phyloP scores from a whole-genome alignment of 2,329 filamentous ascomycete genomes.

The Fusarium robinianum region DNA sequence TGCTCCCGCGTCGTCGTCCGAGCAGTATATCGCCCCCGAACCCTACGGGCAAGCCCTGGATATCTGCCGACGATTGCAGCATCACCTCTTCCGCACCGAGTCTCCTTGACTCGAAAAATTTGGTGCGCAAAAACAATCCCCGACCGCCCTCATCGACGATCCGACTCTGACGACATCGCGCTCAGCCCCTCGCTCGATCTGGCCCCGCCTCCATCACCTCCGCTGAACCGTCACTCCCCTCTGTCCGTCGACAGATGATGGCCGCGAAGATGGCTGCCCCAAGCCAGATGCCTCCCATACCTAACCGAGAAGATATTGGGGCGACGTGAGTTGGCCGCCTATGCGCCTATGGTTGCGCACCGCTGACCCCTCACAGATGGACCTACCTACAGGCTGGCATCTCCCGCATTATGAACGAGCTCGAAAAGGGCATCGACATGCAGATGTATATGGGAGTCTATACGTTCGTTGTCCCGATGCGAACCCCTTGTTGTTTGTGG shows the following conservation, averaged over 20 bases:
- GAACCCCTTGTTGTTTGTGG: not conserved
- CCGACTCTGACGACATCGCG: constrained; percentile 30
- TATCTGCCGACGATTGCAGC: too few species aligned
- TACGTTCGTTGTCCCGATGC: constrained; percentile 61
- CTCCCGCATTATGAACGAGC: constrained; percentile 88
- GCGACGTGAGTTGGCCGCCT: constrained; percentile 48
- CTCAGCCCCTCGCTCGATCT: constrained; percentile 33
- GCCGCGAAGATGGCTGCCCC: constrained; percentile 42
- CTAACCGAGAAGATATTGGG: constrained; percentile 64
- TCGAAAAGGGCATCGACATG: constrained; percentile 93
- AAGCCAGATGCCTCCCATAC: constrained; percentile 59
- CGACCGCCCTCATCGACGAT: too few species aligned
- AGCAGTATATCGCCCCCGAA: too few species aligned
- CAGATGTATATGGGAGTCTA: constrained; percentile 97
- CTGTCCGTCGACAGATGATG: constrained; percentile 36
- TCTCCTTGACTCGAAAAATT: too few species aligned
- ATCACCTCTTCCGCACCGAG: too few species aligned
- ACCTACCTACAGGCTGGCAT: constrained; percentile 86
- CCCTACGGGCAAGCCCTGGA: too few species aligned
- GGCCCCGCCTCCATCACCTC: constrained; percentile 34
- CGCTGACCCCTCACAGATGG: constrained; percentile 67
- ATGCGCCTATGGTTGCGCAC: not conserved
- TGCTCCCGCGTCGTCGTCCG: too few species aligned
- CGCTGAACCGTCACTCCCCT: constrained; percentile 23
- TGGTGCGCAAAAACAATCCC: too few species aligned